Evolutionary conservation across 2,329 filamentous ascomycete genomes (phyloP).

Genomic region (Sclerotinia spermophila): DNA sequence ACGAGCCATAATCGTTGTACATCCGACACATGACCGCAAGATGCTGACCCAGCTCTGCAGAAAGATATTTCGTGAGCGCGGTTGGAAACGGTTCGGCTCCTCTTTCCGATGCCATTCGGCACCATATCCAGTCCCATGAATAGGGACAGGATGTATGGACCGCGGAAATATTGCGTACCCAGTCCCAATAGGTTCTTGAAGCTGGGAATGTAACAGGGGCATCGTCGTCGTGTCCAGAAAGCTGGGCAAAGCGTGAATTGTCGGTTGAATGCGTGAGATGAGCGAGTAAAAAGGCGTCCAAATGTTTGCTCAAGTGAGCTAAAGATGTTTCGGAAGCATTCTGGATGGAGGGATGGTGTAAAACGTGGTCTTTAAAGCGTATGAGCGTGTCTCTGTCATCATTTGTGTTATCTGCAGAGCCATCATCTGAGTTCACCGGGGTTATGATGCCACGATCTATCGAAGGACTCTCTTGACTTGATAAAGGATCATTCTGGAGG

Average conservation of each 20-base stretch:
- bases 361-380: background rate
- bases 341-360: background rate
- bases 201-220: background rate
- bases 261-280: background rate
- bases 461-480: background rate
- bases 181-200: background rate
- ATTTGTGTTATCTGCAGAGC: background rate
- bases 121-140: slow-evolving; percentile 14
- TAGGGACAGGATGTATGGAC: slow-evolving; percentile 11
- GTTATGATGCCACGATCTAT: background rate
- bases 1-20: slow-evolving; percentile 40
- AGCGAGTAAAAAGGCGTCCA: background rate
- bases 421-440: background rate
- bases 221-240: background rate
- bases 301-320: background rate
- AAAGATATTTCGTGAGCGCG: slow-evolving; percentile 11
- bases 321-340: background rate
- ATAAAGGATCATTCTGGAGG: background rate
- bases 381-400: background rate
- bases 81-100: background rate
- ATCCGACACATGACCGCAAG: slow-evolving; percentile 35
- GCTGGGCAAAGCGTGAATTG: background rate
- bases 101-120: background rate
- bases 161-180: slow-evolving; percentile 7
- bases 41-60: slow-evolving; percentile 21